Conservation (phyloP, 78 protist genomes). For the Anaeramoeba flamelloides region DNA sequence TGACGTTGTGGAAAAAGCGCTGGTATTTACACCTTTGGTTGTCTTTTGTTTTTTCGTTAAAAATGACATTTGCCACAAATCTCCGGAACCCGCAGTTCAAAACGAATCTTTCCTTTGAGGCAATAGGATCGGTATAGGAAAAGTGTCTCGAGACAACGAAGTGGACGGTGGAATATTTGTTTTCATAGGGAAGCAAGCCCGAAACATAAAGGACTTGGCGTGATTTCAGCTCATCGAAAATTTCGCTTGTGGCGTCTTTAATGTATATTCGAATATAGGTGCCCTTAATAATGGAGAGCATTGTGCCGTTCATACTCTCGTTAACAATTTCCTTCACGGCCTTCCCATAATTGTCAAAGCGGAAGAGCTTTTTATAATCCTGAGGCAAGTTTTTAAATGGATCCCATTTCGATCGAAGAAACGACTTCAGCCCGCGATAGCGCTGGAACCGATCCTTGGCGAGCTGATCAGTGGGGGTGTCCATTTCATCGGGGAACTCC, state of each 20-base stretch:
- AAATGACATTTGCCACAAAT: constrained; percentile 33
- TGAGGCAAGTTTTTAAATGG: constrained; percentile 77
- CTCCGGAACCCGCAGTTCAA: neutral
- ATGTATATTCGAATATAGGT: neutral
- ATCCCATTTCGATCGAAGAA: constrained; percentile 77
- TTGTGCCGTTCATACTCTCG: neutral
- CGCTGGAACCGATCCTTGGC: constrained; percentile 59
- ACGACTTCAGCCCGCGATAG: constrained; percentile 15
- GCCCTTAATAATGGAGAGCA: neutral
- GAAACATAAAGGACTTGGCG: constrained; percentile 18
- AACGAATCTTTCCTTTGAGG: neutral
- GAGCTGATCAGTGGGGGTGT: constrained; percentile 53
- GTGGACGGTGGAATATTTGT: constrained; percentile 64
- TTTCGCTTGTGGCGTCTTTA: neutral
- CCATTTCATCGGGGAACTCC: constrained; percentile 44
- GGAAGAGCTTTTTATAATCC: constrained; percentile 75
- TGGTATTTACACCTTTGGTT: constrained; percentile 51
- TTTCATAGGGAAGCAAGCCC: constrained; percentile 66
- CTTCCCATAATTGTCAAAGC: constrained; percentile 51
- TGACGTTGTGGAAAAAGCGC: constrained; percentile 29
- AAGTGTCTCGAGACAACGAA: constrained; percentile 17
- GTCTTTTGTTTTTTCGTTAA: constrained; percentile 29
- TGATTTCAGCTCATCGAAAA: neutral
- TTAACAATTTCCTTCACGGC: constrained; percentile 15
- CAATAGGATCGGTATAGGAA: neutral